Evolutionary conservation across 306 rosid species (phyloP), one percentile per base, ranked within the genome.

Genomic region (Dryas octopetala): DNA sequence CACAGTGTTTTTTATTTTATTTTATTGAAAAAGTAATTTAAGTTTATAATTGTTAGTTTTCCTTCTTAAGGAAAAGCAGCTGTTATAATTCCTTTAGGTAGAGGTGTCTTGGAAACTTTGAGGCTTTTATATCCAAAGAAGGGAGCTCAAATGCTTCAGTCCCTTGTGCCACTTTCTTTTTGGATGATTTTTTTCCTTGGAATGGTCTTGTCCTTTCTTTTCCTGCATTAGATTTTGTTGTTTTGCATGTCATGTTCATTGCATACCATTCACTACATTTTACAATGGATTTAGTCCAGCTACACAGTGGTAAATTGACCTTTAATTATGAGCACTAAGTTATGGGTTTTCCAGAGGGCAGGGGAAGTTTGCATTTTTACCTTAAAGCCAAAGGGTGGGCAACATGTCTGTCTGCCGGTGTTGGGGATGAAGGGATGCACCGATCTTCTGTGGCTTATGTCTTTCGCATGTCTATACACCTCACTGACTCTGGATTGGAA

Each of bases 381-480:
- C 85, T 95, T 76, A 95, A 92, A 85, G 85, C 85, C 72, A 90
- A 64, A 85, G 99, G 99, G 60, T 95, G 96, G 99, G 91, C 91
- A 70, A 90, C 97, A 78, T 86, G 92, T 80, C 82, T 95, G 67
- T 84, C 92, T 70, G 97, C 97, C 68, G 96, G 97, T 70, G 97
- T 95, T 86, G 91, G 87, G 76, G 97, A 95, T n/a, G 97, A 87
- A 5, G 99, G 96, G 72, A 62, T 89, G 87, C 84, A 69, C 79
- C 83, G 89, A 58, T 95, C 97, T 46, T 81, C 97, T 62, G 77
- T 91, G 73, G 88, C 93, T 64, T 95, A 91, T 76, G 59, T 91
- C 79, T 95, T 95, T 75, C 81, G 77, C 75, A 87, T 92, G 93
- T 90, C 97, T 74, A 86, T 90, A 67, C 81, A 85, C 82, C 96